These are phyloP conservation scores for Oldenlandia corymbosa DNA, from an alignment of 257 asterid species.

Conservation along the genomic window DNA sequence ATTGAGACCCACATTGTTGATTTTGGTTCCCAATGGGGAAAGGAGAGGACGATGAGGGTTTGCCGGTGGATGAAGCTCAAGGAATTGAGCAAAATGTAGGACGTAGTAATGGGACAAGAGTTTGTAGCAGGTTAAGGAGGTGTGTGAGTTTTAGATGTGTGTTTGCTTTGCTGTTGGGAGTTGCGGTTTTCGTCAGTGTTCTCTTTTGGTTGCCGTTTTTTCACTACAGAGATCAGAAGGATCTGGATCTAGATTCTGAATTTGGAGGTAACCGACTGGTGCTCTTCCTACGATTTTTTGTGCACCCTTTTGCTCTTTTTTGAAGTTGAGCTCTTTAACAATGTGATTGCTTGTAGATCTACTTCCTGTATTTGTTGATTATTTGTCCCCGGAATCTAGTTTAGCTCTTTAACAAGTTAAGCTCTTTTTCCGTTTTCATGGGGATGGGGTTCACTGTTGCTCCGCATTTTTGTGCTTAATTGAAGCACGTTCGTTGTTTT, in stretches of 20 bases:
- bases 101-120: constrained; percentile 9
- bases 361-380: not conserved
- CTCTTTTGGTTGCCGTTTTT: constrained; percentile 70
- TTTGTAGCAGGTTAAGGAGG: constrained; percentile 36
- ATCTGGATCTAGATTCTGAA: constrained; percentile 68
- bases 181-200: constrained; percentile 65
- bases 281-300: not conserved
- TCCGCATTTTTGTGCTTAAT: not conserved
- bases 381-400: not conserved
- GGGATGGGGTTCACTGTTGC: not conserved
- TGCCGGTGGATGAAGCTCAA: constrained; percentile 44
- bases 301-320: constrained; percentile 4
- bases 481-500: not conserved
- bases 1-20: constrained; percentile 45
- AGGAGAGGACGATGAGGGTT: constrained; percentile 43
- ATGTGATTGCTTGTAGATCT: constrained; percentile 15
- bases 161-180: constrained; percentile 51
- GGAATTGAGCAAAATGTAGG: constrained; percentile 34
- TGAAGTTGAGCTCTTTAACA: constrained; percentile 5
- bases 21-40: constrained; percentile 69
- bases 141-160: constrained; percentile 59
- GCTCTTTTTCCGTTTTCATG: not conserved
- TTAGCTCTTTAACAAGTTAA: not conserved
- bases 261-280: constrained; percentile 30
- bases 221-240: constrained; percentile 43